Conservation (phyloP, 2,329 filamentous ascomycete species). For the Zasmidium cellare region DNA sequence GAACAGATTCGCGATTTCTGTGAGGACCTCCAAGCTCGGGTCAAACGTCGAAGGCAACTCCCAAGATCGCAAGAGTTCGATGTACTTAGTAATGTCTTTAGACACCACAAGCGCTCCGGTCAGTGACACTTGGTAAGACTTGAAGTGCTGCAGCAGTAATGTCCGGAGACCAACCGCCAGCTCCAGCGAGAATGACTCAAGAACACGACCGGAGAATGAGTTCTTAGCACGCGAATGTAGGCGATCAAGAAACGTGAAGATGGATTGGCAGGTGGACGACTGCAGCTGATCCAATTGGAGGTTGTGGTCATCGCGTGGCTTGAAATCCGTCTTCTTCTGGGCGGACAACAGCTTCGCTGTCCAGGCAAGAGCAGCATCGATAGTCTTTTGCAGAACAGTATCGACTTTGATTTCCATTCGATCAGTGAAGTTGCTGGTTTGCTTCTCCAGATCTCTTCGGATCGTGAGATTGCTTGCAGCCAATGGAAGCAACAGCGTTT, state of each 20-base stretch:
- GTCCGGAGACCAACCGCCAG: constrained; percentile 75
- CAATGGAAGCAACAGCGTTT: constrained; percentile 84
- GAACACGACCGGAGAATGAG: constrained; percentile 79
- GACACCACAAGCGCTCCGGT: constrained; percentile 93
- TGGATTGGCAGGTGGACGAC: constrained; percentile 78
- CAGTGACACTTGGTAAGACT: constrained; percentile 88
- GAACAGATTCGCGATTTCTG: constrained; percentile 93
- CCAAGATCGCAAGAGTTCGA: constrained; percentile 81
- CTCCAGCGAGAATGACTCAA: constrained; percentile 79
- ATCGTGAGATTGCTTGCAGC: constrained; percentile 89
- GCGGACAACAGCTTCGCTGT: constrained; percentile 68
- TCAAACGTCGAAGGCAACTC: constrained; percentile 60
- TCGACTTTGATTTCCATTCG: constrained; percentile 84
- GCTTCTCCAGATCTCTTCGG: constrained; percentile 83
- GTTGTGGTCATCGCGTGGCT: constrained; percentile 76
- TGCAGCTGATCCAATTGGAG: constrained; percentile 71
- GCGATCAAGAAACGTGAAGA: constrained; percentile 74
- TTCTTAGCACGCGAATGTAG: constrained; percentile 63
- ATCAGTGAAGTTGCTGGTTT: constrained; percentile 70
- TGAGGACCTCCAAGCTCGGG: constrained; percentile 72
- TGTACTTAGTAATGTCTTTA: constrained; percentile 94
- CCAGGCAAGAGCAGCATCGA: constrained; percentile 76
- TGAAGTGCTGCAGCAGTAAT: constrained; percentile 88
- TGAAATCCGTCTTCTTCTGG: constrained; percentile 87
- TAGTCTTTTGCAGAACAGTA: constrained; percentile 65